Evolutionary conservation across 2,329 filamentous ascomycete species (phyloP).

Genomic region (Calonectria pseudoturangicola): DNA sequence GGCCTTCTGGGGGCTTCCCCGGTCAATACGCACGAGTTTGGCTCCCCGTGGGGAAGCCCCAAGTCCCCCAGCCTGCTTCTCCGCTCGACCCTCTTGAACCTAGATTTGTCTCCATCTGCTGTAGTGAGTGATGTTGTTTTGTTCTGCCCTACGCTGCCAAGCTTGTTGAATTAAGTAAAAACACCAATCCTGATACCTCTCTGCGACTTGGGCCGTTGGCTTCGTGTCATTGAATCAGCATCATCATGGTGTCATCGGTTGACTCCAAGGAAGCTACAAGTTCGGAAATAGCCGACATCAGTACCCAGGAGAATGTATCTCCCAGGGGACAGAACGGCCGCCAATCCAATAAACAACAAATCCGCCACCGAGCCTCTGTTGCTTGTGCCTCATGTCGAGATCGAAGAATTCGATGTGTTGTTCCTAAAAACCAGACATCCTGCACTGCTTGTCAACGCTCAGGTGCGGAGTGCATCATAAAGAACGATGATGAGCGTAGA

Average conservation of each 20-base stretch:
- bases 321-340: slow-evolving; percentile 53
- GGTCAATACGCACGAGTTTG: slow-evolving; percentile 23
- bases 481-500: slow-evolving; percentile 74
- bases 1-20: slow-evolving; percentile 25
- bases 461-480: slow-evolving; percentile 72
- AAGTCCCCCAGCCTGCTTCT: slow-evolving; percentile 38
- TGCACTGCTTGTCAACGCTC: slow-evolving; percentile 72
- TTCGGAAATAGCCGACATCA: slow-evolving; percentile 49
- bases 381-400: slow-evolving; percentile 73
- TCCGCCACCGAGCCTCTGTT: slow-evolving; percentile 70
- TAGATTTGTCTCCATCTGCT: slow-evolving; percentile 27
- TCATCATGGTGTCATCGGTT: slow-evolving; percentile 45
- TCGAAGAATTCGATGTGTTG: slow-evolving; percentile 69
- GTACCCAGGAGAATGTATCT: slow-evolving; percentile 60
- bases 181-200: neutral
- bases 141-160: slow-evolving; percentile 8
- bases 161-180: slow-evolving; percentile 21
- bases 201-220: neutral
- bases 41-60: slow-evolving; percentile 39
- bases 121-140: slow-evolving; percentile 23
- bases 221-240: slow-evolving; percentile 12
- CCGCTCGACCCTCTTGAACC: slow-evolving; percentile 33
- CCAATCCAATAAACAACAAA: slow-evolving; percentile 59
- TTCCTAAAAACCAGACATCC: slow-evolving; percentile 69
- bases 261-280: slow-evolving; percentile 43